Evolutionary conservation across 495 filamentous ascomycete species (phyloP), one percentile per base, ranked within the genome.

Genomic region (Durotheca rogersii): DNA sequence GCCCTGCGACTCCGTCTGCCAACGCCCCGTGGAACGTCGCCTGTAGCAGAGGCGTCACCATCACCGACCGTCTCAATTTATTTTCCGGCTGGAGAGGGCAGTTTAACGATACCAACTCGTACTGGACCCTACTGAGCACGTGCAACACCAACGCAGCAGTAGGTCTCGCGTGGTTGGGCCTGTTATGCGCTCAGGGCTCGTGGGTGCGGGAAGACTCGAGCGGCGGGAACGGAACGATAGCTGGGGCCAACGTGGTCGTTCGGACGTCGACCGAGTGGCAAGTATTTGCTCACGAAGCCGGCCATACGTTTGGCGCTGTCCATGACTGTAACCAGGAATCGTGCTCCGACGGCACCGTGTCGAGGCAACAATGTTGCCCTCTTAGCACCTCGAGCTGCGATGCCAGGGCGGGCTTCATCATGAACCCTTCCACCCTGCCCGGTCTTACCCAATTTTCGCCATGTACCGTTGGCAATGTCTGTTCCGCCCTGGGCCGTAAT

Each of bases 241-340:
- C 83, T 14, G 87, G 88, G 15, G 85, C 93, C 33, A 96, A 96
- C 65, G 89, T 98, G 17, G 90, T 98, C 14, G 86, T 90, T 12
- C 82, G 83, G 38, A 95, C 88, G 1, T 72, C 80, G 7, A 86
- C 81, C 15, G 89, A 95, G 57, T 98, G 94, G 94, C 89, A 96
- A 65, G 88, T 98, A 41, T 90, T 97, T 70, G 92, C 93, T 50
- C 93, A 98, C 61, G 94, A 98, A 67, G 82, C 87, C 9, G 93
- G 93, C 7, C 93, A 98, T 56, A 96, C 89, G 0, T 96, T 96
- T 61, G 93, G 93, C 32, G 94, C 93, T 9, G 89, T 96, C 29
- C 93, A 98, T 64, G 93, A 98, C 69, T 98, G 93, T 67, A 84
- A 79, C 3, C 60, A 72, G 0, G 33, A 70, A 9, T 81, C 85